phyloP scores from a whole-genome alignment of 1,139 yeast genomes.

The Insectozyma bohioensis region DNA sequence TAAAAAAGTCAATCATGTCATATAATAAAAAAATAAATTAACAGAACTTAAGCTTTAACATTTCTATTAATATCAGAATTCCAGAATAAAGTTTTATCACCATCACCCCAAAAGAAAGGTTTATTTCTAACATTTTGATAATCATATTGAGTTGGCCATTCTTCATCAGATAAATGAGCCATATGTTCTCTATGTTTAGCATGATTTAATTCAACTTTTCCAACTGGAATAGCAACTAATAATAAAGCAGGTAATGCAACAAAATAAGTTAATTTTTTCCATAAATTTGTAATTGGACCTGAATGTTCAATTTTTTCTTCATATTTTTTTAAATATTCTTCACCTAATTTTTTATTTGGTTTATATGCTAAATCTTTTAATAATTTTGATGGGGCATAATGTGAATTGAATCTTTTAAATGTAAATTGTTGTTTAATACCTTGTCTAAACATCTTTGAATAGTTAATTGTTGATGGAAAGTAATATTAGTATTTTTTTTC shows the following conservation, averaged over 20 bases:
- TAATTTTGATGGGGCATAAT: conserved; percentile 41
- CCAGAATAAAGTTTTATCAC: conserved; percentile 98
- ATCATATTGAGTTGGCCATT: conserved; percentile 89
- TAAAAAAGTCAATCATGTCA: no score
- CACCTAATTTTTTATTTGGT: conserved; percentile 41
- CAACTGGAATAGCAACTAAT: conserved; percentile 76
- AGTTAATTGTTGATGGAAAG: no score
- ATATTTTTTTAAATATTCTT: conserved; percentile 39
- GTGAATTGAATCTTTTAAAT: conserved; percentile 44
- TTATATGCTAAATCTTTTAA: conserved; percentile 44
- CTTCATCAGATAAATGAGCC: conserved; percentile 76
- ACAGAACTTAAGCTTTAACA: no score
- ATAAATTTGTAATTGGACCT: conserved; percentile 65
- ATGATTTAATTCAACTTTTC: conserved; percentile 79
- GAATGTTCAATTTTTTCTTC: conserved; percentile 80
- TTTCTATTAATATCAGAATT: conserved; percentile 89
- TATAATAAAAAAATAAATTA: no score
- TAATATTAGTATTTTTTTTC: no score
- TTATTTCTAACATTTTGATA: conserved; percentile 86
- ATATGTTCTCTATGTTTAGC: conserved; percentile 86
- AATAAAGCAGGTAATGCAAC: conserved; percentile 82
- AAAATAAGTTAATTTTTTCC: conserved; percentile 82
- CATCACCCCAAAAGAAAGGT: conserved; percentile 98
- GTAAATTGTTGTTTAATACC: conserved; percentile 37
- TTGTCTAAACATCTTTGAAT: conserved; percentile 10